phyloP scores from a whole-genome alignment of 1,284 basidiomycete species.

The Moesziomyces globuligerus region DNA sequence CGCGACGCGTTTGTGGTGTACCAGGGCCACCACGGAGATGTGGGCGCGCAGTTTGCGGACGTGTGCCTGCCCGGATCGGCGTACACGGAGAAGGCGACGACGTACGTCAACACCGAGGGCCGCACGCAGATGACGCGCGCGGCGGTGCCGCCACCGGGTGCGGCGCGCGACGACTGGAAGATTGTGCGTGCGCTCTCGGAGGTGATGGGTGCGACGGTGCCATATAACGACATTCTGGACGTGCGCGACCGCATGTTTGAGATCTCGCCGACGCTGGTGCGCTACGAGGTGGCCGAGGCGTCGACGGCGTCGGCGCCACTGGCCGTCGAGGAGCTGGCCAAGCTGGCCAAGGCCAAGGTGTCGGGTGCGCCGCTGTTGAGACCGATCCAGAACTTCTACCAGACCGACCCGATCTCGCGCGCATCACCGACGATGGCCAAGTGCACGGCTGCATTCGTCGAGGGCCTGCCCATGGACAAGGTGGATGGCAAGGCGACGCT shows the following conservation, averaged over 20 bases:
- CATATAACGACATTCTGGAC: conserved; percentile 89
- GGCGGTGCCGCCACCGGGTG: conserved; percentile 93
- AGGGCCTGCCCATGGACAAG: conserved; percentile 46
- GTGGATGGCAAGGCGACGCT: conserved; percentile 45
- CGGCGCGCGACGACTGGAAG: conserved; percentile 98
- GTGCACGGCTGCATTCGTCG: conserved; percentile 52
- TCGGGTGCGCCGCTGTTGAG: conserved; percentile 75
- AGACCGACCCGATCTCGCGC: conserved; percentile 80
- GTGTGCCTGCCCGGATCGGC: conserved; percentile 92
- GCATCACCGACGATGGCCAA: conserved; percentile 68
- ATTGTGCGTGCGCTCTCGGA: conserved; percentile 96
- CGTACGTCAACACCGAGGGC: conserved; percentile 98
- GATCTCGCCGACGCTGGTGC: conserved; percentile 87
- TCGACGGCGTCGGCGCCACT: conserved; percentile 71
- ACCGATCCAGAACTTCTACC: conserved; percentile 93
- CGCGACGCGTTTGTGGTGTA: conserved; percentile 96
- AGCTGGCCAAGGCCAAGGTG: conserved; percentile 39
- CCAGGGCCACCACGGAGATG: conserved; percentile 98
- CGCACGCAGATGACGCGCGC: conserved; percentile 88
- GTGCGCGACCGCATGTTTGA: conserved; percentile 97
- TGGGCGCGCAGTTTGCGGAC: conserved; percentile 95
- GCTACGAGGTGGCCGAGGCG: conserved; percentile 85
- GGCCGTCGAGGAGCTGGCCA: conserved; percentile 53
- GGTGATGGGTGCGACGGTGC: conserved; percentile 79
- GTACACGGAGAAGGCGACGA: conserved; percentile 94